phyloP scores from a whole-genome alignment of 2,329 filamentous ascomycete genomes.

The Neocucurbitaria cava region DNA sequence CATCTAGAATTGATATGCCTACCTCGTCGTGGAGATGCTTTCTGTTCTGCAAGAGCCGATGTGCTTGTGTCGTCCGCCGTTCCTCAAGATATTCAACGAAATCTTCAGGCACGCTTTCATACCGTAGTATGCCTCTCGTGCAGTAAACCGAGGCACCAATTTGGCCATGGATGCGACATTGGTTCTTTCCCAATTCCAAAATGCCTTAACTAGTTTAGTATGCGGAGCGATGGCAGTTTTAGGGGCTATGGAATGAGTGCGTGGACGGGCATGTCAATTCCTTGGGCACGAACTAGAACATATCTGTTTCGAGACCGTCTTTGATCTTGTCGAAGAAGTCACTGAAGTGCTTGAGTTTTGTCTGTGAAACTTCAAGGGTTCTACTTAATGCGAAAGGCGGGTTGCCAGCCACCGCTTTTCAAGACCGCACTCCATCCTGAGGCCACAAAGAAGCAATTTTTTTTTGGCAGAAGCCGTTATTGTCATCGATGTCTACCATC shows the following conservation, averaged over 20 bases:
- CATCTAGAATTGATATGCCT: conserved; percentile 24
- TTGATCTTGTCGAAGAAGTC: conserved; percentile 21
- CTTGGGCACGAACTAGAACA: conserved; percentile 47
- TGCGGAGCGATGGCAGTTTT: conserved; percentile 53
- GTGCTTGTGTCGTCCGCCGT: conserved; percentile 26
- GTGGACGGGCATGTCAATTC: conserved; percentile 47
- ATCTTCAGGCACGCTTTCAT: conserved; percentile 40
- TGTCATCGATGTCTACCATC: not conserved
- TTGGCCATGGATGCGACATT: conserved; percentile 39
- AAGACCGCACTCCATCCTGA: not conserved
- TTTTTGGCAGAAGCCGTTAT: not conserved
- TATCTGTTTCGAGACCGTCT: conserved; percentile 39
- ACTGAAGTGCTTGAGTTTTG: conserved; percentile 47
- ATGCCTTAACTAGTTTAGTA: conserved; percentile 45
- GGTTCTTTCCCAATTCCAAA: conserved; percentile 54
- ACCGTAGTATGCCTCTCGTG: conserved; percentile 48
- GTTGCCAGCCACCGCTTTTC: conserved; percentile 3
- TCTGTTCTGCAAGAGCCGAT: conserved; percentile 33
- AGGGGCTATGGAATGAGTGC: conserved; percentile 52
- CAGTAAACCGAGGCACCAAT: conserved; percentile 46
- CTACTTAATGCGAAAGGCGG: conserved; percentile 40
- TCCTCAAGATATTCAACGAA: conserved; percentile 37
- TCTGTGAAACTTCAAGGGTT: conserved; percentile 44
- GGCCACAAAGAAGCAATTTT: not conserved
- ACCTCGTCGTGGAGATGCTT: conserved; percentile 19